phyloP scores from a whole-genome alignment of 805 yeast genomes.

The Yarrowia bubula region DNA sequence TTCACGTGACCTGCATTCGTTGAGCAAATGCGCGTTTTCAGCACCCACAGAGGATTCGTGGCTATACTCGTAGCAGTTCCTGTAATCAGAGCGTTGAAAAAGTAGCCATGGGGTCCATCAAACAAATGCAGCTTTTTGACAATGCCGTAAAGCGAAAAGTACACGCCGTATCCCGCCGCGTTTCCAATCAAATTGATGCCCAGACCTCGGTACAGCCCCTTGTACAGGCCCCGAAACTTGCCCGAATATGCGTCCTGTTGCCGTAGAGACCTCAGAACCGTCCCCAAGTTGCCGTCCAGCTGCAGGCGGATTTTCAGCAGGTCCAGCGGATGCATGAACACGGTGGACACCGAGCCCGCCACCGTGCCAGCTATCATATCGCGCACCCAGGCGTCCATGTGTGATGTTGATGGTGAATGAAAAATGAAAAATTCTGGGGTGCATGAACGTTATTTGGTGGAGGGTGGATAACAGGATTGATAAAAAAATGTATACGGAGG shows the following conservation, averaged over 20 bases:
- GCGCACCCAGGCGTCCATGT: constrained; percentile 21
- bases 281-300: constrained; percentile 42
- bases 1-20: constrained; percentile 43
- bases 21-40: constrained; percentile 84
- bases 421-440: no score
- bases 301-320: constrained; percentile 81
- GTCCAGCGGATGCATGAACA: constrained; percentile 86
- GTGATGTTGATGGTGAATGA: neutral
- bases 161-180: constrained; percentile 83
- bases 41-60: constrained; percentile 94
- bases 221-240: constrained; percentile 24
- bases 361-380: constrained; percentile 66
- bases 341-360: constrained; percentile 80
- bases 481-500: no score
- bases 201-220: constrained; percentile 66
- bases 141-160: constrained; percentile 59
- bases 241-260: constrained; percentile 13
- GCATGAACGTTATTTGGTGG: neutral
- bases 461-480: neutral
- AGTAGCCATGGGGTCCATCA: constrained; percentile 41
- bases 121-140: neutral
- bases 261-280: constrained; percentile 25
- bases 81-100: constrained; percentile 60
- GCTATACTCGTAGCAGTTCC: constrained; percentile 72
- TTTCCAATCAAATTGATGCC: constrained; percentile 80